phyloP scores from a whole-genome alignment of 345 rosid species.

The Acer yangbiense region DNA sequence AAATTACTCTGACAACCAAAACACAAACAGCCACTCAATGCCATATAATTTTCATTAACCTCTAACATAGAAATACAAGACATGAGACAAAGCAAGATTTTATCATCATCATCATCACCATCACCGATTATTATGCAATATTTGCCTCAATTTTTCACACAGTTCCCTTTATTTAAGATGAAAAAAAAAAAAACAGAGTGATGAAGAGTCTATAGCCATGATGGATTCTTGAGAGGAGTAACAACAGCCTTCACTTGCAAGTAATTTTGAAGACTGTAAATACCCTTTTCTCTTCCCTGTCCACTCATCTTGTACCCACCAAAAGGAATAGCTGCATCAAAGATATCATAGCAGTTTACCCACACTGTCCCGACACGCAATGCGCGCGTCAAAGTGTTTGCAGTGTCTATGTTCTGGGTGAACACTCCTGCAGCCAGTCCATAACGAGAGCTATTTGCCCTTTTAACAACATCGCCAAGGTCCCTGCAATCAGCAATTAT shows the following conservation, averaged over 20 bases:
- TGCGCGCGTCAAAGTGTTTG: constrained; percentile 70
- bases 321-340: constrained; percentile 85
- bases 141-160: not conserved
- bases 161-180: not conserved
- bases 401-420: constrained; percentile 74
- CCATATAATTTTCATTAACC: too few species aligned
- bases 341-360: constrained; percentile 77
- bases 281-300: constrained; percentile 84
- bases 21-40: not conserved
- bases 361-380: constrained; percentile 74
- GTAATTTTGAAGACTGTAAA: constrained; percentile 73
- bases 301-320: constrained; percentile 99
- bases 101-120: constrained; percentile 13
- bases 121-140: not conserved
- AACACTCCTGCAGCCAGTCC: constrained; percentile 93
- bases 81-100: not conserved
- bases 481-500: constrained; percentile 45
- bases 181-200: not conserved
- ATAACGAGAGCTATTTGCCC: constrained; percentile 60
- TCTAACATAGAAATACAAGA: not conserved
- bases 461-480: constrained; percentile 62
- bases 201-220: constrained; percentile 63
- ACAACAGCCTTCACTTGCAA: constrained; percentile 96
- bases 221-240: constrained; percentile 73
- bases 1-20: not conserved